Base-by-base conservation (phyloP, 1,139 yeast genomes). In the Sugiyamaella grinbergsii region DNA sequence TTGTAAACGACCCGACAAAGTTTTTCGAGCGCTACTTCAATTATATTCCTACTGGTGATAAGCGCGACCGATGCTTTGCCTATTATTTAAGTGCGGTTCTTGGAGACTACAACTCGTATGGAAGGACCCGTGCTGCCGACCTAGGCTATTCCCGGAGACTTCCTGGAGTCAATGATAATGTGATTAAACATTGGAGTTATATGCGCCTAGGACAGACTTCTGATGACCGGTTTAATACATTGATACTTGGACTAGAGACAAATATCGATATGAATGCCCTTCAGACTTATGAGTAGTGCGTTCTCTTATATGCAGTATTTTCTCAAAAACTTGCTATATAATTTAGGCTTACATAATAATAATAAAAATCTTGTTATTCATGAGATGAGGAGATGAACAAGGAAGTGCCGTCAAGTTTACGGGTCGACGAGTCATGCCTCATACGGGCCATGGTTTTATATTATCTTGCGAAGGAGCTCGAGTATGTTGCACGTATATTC, bases 101-200 rank as follows among this genome's bases (percentile, higher is more conserved):
- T 33, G 37, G 37, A 16, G 37, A 33, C 18, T 33, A 33, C 18
- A 33, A 33, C 11, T 18, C 19, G 11, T 16, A 18, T n/a, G 22
- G 37, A 6, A 15, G n/a, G 4, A 20, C 20, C 18, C 37, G 37
- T 33, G 37, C 37, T n/a, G 37, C 37, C 18, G 37, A 33, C 16
- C 10, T 33, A 15, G 37, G 37, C 11, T 33, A 33, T 16, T 4
- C 16, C 4, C n/a, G 16, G 18, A n/a, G 11, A 6, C 16, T 33
- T 6, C 37, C 37, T 8, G 37, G 16, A 33, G 20, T 33, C 22
- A 33, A n/a, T 4, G 16, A 33, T 3, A 33, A 33, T 16, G 37
- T 33, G n/a, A 20, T 33, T 33, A 33, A 20, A 33, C 37, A 33
- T 33, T 33, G 37, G 37, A 18, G 37, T 6, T 33, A 8, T 33